These are phyloP conservation scores for Andalucia godoyi DNA, from an alignment of 78 protist genomes.

Conservation along the genomic window DNA sequence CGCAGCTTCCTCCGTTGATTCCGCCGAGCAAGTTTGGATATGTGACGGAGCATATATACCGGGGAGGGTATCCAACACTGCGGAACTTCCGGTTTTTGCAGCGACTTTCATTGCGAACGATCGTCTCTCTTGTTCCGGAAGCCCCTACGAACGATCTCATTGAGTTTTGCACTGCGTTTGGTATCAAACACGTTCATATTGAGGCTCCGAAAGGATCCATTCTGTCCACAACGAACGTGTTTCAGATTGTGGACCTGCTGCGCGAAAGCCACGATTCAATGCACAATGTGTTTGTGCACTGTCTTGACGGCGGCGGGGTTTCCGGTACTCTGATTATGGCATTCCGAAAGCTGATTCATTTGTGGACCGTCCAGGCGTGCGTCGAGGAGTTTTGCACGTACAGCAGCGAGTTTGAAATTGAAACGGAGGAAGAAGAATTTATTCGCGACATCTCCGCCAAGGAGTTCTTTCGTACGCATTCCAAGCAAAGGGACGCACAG, in stretches of 20 bases:
- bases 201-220: constrained; percentile 2
- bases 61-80: constrained; percentile 8
- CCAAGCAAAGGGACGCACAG: no score
- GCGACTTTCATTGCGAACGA: constrained; percentile 1
- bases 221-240: not conserved
- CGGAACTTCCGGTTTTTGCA: constrained; percentile 1
- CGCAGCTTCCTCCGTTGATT: no score
- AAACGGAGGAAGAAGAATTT: no score
- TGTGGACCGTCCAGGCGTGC: no score
- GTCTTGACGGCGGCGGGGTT: constrained; percentile 31
- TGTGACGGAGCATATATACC: no score
- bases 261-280: not conserved
- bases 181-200: not conserved
- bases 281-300: constrained; percentile 26
- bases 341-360: constrained; percentile 25
- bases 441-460: no score
- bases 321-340: constrained; percentile 15
- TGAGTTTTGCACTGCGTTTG: not conserved
- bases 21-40: no score
- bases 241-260: not conserved
- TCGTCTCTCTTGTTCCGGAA: constrained; percentile 38
- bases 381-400: no score
- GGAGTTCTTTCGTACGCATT: no score
- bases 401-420: no score
- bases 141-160: constrained; percentile 7